Percentiles rank a stretch among this genome's conserved stretches.
Evolutionary conservation across 331 rosid genomes (phyloP).

Genomic region (Telfairia occidentalis): DNA sequence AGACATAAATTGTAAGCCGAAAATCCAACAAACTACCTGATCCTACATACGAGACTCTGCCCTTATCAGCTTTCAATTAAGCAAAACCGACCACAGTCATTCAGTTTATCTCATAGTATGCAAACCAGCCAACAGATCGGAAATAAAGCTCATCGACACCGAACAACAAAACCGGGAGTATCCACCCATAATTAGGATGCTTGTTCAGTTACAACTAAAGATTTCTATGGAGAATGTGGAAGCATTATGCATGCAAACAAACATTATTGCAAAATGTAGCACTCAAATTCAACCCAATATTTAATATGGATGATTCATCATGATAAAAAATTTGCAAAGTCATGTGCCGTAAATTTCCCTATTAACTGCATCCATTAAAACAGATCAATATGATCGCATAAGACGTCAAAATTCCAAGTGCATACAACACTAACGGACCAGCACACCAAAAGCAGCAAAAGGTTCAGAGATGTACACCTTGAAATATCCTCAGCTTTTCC

Average conservation of each 20-base stretch:
- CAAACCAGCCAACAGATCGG: too few species aligned
- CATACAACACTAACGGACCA: not conserved
- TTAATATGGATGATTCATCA: not conserved
- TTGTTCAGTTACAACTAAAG: not conserved
- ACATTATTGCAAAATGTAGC: not conserved
- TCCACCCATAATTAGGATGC: not conserved
- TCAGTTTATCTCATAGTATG: too few species aligned
- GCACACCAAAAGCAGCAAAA: not conserved
- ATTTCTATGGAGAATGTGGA: not conserved
- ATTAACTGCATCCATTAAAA: not conserved
- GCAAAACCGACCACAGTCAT: too few species aligned
- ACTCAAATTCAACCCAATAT: not conserved
- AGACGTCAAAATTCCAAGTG: not conserved
- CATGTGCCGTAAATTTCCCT: not conserved
- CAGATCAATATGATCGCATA: not conserved
- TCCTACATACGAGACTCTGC: too few species aligned
- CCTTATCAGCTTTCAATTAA: too few species aligned
- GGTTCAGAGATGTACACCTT: conserved; percentile 30
- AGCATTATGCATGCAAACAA: not conserved
- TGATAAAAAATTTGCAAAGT: not conserved
- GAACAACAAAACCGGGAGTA: too few species aligned
- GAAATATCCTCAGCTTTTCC: conserved; percentile 69
- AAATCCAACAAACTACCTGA: too few species aligned
- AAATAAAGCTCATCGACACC: too few species aligned
- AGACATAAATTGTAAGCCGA: too few species aligned